Evolutionary conservation across 148 eudicot genomes (phyloP).

Genomic region (Limonium bicolor): DNA sequence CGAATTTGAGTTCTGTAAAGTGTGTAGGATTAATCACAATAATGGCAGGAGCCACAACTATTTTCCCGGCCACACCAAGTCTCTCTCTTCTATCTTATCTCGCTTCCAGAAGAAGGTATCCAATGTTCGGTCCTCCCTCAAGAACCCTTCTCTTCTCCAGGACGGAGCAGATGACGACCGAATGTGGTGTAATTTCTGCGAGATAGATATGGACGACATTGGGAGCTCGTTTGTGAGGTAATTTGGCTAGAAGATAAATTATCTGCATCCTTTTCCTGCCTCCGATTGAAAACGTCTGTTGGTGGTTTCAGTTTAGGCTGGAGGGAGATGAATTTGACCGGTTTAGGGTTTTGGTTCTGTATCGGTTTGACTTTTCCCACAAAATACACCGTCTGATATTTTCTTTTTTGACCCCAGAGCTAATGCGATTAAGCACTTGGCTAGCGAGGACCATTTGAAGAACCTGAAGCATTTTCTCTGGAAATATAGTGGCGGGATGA

Average conservation of each 20-base stretch:
- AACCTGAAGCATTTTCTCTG: constrained; percentile 71
- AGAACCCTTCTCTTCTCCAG: constrained; percentile 31
- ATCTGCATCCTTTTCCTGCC: neutral
- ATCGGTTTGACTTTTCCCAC: too few relatives aligned
- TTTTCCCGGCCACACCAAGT: constrained; percentile 47
- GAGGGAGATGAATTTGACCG: neutral
- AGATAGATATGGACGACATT: constrained; percentile 26
- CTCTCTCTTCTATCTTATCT: constrained; percentile 55
- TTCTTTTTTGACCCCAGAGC: constrained; percentile 22
- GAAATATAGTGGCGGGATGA: constrained; percentile 72
- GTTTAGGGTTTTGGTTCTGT: constrained; percentile 1
- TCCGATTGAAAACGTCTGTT: too few relatives aligned
- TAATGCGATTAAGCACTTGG: constrained; percentile 67
- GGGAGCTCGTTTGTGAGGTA: constrained; percentile 42
- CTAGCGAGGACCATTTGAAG: constrained; percentile 64
- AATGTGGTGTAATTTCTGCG: constrained; percentile 84
- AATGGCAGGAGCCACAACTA: constrained; percentile 75
- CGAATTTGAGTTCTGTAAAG: constrained; percentile 45
- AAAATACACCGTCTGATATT: too few relatives aligned
- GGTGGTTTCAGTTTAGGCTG: neutral
- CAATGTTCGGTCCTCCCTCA: constrained; percentile 26
- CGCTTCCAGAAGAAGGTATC: constrained; percentile 50
- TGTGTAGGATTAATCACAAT: constrained; percentile 72
- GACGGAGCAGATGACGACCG: constrained; percentile 20
- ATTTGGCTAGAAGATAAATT: neutral